Conservation (phyloP, 768 basidiomycete genomes). For the Amanita exitialis region DNA sequence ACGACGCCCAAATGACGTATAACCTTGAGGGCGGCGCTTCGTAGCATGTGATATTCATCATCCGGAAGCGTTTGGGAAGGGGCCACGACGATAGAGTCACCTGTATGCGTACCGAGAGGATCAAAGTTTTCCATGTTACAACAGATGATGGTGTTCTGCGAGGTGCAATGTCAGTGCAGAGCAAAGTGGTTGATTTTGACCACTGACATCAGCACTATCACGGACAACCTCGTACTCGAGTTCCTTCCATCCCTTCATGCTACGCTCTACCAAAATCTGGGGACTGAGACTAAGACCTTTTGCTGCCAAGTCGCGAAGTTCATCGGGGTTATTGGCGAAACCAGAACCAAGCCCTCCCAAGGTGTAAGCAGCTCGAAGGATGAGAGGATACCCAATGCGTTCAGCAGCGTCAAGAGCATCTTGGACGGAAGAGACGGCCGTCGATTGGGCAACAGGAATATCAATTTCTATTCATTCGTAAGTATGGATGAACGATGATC, state of each 20-base stretch:
- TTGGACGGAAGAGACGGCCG: constrained; percentile 92
- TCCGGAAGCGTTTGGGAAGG: constrained; percentile 97
- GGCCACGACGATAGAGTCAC: constrained; percentile 98
- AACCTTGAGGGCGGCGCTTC: constrained; percentile 94
- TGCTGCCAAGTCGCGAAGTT: constrained; percentile 89
- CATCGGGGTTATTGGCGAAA: constrained; percentile 91
- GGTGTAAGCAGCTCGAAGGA: constrained; percentile 93
- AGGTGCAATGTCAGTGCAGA: constrained; percentile 8
- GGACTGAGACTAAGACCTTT: constrained; percentile 86
- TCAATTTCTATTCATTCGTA: constrained; percentile 66
- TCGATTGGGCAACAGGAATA: constrained; percentile 92
- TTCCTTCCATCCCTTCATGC: constrained; percentile 99
- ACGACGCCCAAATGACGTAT: constrained; percentile 86
- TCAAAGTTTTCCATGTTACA: constrained; percentile 99
- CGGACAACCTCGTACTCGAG: constrained; percentile 99
- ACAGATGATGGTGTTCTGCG: constrained; percentile 95
- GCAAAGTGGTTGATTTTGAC: background rate
- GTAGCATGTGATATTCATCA: constrained; percentile 98
- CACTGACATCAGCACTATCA: constrained; percentile 87
- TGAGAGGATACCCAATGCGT: constrained; percentile 92
- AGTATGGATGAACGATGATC: constrained; percentile 3
- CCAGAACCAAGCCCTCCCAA: constrained; percentile 98
- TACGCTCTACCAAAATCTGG: constrained; percentile 94
- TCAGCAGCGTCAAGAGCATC: constrained; percentile 89
- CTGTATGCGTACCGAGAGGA: constrained; percentile 96